Base-by-base conservation (phyloP, 2,329 filamentous ascomycete species). In the Cladosporium oxysporum region DNA sequence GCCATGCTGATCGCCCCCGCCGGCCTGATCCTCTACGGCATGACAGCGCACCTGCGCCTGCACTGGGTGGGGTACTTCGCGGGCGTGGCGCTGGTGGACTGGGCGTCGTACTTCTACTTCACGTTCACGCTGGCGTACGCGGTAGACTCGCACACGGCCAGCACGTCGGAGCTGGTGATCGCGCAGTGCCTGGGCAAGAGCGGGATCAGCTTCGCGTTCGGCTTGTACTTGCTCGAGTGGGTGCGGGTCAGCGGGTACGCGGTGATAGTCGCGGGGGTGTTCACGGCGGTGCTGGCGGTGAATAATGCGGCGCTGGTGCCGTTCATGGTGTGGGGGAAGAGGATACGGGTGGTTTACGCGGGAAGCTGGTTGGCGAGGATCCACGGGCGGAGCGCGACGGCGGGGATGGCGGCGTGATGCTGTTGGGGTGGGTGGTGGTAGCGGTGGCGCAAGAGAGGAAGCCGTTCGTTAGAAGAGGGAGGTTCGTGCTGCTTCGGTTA, bases 91-190 rank as follows among this genome's bases (percentile, higher is more conserved):
- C 75, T 79, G 75, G 70, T 70, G 31, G 74, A 78, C 60, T 78
- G 75, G 73, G 74, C 72, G 5, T 66, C 68, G 12, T 70, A 75
- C 55, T 77, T 77, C 66, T 77, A 73, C 71, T 78, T 78, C 67
- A 73, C 72, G 16, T 85, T 87, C 70, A 84, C 85, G 12, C 79
- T 89, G 10, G 86, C 85, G 2, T 88, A 88, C 70, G 85, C 86
- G 1, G 83, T 88, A 44, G 86, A 88, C 71, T 83, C 81, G 62
- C 86, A 88, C 74, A 83, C 82, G 23, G 79, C 82, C 37, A 86
- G 87, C 69, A 84, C 85, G n/a, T 83, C 82, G 28, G 86, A 88
- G 76, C 87, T 88, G 85, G 80, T 88, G 12, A 88, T 79, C 58
- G 76, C 76, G 10, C 78, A 78, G 76, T 72, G 76, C 31, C 35